Conservation (phyloP, 1,284 basidiomycete species). For the Ceratobasidium theobromae region DNA sequence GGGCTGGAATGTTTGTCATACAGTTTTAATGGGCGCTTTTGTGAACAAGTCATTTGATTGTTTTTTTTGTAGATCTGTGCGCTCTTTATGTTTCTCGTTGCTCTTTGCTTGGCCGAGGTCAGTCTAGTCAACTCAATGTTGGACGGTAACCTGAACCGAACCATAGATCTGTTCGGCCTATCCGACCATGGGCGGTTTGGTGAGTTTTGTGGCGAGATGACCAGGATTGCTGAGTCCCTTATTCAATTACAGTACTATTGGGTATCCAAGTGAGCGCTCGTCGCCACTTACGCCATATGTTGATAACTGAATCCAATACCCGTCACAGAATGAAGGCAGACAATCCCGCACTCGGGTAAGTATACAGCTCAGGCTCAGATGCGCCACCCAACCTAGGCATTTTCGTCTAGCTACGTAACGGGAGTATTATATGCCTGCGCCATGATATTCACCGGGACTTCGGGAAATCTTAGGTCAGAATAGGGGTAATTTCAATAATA, state of each 20-base stretch:
- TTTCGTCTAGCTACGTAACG: constrained; percentile 48
- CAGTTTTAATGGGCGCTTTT: not conserved
- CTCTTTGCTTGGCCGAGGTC: constrained; percentile 55
- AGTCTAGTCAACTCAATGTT: not conserved
- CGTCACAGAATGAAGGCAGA: constrained; percentile 65
- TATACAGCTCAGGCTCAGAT: not conserved
- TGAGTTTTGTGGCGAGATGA: constrained; percentile 41
- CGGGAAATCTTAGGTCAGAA: constrained; percentile 56
- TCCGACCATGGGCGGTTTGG: constrained; percentile 43
- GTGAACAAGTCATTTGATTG: not conserved
- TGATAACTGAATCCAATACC: constrained; percentile 39
- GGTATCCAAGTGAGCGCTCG: constrained; percentile 28
- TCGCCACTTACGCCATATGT: not conserved
- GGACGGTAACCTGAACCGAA: not conserved
- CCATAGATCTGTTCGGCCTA: not conserved
- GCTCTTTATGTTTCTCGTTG: constrained; percentile 61
- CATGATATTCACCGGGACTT: constrained; percentile 62
- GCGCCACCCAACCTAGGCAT: not conserved
- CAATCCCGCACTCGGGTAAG: constrained; percentile 55
- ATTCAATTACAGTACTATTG: constrained; percentile 28
- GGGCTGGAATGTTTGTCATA: constrained; percentile 60
- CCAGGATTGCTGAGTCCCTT: not conserved
- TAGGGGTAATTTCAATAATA: not conserved
- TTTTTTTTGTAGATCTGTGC: constrained; percentile 52
- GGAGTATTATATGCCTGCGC: constrained; percentile 64